These are phyloP conservation scores for Nakazawaea ishiwadae DNA, from an alignment of 805 yeast genomes.

Conservation along the genomic window DNA sequence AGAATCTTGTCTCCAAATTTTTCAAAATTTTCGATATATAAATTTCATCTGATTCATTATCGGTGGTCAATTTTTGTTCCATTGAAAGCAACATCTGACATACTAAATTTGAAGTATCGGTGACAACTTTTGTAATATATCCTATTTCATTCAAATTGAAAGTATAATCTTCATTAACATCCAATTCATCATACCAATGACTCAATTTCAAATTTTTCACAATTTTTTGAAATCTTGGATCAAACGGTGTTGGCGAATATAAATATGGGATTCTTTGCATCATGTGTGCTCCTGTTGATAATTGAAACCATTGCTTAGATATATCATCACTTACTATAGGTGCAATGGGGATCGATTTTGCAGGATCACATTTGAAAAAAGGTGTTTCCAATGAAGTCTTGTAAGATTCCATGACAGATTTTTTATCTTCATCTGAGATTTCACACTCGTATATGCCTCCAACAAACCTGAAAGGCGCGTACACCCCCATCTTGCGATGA, in stretches of 20 bases:
- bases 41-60: not conserved
- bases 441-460: constrained; percentile 61
- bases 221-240: constrained; percentile 15
- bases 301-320: constrained; percentile 40
- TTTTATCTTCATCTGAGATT: constrained; percentile 25
- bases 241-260: constrained; percentile 39
- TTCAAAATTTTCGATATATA: not conserved
- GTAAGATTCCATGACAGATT: constrained; percentile 12
- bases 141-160: constrained; percentile 33
- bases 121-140: constrained; percentile 25
- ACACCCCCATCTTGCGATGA: constrained; percentile 37
- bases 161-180: constrained; percentile 46
- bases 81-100: not conserved
- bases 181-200: constrained; percentile 44
- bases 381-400: constrained; percentile 13
- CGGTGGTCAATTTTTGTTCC: not conserved
- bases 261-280: constrained; percentile 53
- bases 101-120: constrained; percentile 17
- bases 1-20: not conserved
- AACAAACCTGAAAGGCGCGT: constrained; percentile 52
- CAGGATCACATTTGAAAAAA: constrained; percentile 29
- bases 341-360: constrained; percentile 37
- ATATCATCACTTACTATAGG: constrained; percentile 61
- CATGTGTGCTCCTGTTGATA: constrained; percentile 22
- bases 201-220: constrained; percentile 12